phyloP scores from a whole-genome alignment of 371 early-diverging fungal genomes.

The Mucor velutinosus region DNA sequence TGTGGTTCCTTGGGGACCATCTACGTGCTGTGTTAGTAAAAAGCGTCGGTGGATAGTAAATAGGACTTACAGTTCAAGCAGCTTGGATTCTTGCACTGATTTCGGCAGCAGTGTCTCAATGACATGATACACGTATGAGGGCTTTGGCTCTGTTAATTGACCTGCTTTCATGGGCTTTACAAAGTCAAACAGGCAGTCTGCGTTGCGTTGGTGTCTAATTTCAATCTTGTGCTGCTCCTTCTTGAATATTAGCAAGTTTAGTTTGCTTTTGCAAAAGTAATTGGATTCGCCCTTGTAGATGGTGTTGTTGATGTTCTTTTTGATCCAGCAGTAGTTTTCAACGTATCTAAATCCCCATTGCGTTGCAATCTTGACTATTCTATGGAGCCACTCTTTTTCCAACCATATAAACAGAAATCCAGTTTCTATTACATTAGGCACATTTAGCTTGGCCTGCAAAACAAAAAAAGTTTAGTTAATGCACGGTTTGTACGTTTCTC shows the following conservation, averaged over 20 bases:
- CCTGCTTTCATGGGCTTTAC: constrained; percentile 67
- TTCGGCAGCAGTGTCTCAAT: constrained; percentile 90
- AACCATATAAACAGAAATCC: constrained; percentile 93
- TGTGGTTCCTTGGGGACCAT: constrained; percentile 52
- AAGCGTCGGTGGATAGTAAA: not conserved
- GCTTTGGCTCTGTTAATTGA: constrained; percentile 75
- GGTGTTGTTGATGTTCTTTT: constrained; percentile 78
- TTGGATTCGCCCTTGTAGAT: constrained; percentile 65
- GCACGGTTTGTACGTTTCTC: not conserved
- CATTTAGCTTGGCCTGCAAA: constrained; percentile 54
- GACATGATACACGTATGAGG: constrained; percentile 78
- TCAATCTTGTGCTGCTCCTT: constrained; percentile 75
- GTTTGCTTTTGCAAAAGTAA: constrained; percentile 84
- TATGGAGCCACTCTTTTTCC: constrained; percentile 87
- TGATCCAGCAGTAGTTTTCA: constrained; percentile 95
- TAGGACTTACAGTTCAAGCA: constrained; percentile 71
- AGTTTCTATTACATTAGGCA: constrained; percentile 64
- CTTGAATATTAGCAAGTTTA: constrained; percentile 87
- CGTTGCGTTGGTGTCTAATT: constrained; percentile 88
- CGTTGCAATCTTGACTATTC: constrained; percentile 70
- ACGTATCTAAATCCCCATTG: constrained; percentile 92
- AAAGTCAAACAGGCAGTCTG: constrained; percentile 93
- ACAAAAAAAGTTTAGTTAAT: too few species aligned
- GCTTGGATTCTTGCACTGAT: constrained; percentile 68
- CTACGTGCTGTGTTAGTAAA: constrained; percentile 12